Conservation (phyloP, 805 yeast species). For the Candida nanaspora region DNA sequence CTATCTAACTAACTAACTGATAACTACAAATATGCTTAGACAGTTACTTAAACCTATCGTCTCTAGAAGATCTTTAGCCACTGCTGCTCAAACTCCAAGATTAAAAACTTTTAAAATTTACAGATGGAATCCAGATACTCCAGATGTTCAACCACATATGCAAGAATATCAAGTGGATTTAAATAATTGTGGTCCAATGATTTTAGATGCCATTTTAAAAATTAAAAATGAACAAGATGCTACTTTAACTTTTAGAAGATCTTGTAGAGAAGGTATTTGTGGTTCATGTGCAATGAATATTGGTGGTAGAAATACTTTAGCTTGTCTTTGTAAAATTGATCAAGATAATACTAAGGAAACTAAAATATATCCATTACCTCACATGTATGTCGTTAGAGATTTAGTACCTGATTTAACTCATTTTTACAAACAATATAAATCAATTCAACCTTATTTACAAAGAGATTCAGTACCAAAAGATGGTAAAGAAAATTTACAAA, state of each 20-base stretch:
- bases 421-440: slow-evolving; percentile 97
- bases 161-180: slow-evolving; percentile 79
- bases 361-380: slow-evolving; percentile 95
- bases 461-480: slow-evolving; percentile 73
- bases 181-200: slow-evolving; percentile 95
- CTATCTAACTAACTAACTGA: no score
- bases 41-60: neutral
- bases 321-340: slow-evolving; percentile 93
- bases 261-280: slow-evolving; percentile 99
- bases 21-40: neutral
- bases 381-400: slow-evolving; percentile 96
- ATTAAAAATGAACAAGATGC: slow-evolving; percentile 96
- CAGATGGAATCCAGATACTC: slow-evolving; percentile 98
- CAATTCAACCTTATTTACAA: slow-evolving; percentile 94
- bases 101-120: slow-evolving; percentile 85
- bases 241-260: slow-evolving; percentile 92
- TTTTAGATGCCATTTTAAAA: slow-evolving; percentile 87
- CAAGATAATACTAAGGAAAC: slow-evolving; percentile 63
- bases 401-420: slow-evolving; percentile 96
- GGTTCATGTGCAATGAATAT: slow-evolving; percentile 99
- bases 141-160: slow-evolving; percentile 84
- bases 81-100: slow-evolving; percentile 51
- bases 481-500: slow-evolving; percentile 89
- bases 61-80: slow-evolving; percentile 31
- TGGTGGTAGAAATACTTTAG: slow-evolving; percentile 94